Evolutionary conservation across 805 yeast genomes (phyloP), one percentile per base, ranked within the genome.

Genomic region (Monosporozyma servazzii): DNA sequence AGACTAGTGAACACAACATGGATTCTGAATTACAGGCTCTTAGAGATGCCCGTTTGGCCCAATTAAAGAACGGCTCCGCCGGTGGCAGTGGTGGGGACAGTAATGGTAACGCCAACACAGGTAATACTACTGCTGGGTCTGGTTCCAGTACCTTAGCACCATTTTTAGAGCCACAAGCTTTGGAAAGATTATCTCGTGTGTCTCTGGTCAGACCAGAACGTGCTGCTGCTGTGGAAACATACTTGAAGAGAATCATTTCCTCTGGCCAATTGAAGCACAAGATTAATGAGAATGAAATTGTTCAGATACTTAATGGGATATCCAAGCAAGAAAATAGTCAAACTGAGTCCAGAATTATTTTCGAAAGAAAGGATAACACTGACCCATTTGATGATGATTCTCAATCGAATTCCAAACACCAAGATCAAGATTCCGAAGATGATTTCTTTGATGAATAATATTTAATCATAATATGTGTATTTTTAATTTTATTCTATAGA

Each of bases 1-100:
- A 33, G 7, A 33, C 6, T 13, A 13, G 17, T 3, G 4, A 41
- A 21, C 3, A 15, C 11, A 13, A 29, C 13, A 88, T 89, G 96
- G 96, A 88, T 60, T 91, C 88, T 65, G 99, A 91, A 68, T 73
- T 91, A 53, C 81, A 84, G 58, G 96, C 96, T 31, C 86, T 91
- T 56, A 79, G 98, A 59, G 88, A 88, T 45, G 97, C 97, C n/a
- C 79, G 98, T 58, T 69, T 91, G 59, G 83, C 84, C 23, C 96
- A 91, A 68, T 72, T 91, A 55, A 95, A 86, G 65, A 74, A 77
- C 54, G 50, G 54, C 30, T 51, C 51, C 10, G 45, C 47, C 52
- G 53, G 51, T 21, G 54, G 51, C 20, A 50, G 48, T 21, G 51
- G 49, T 39, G 51, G 48, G 21, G 17, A 29, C 44, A 49, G 50